Evolutionary conservation across 257 asterid genomes (phyloP), one percentile per base, ranked within the genome.

Genomic region (Prunella vulgaris): DNA sequence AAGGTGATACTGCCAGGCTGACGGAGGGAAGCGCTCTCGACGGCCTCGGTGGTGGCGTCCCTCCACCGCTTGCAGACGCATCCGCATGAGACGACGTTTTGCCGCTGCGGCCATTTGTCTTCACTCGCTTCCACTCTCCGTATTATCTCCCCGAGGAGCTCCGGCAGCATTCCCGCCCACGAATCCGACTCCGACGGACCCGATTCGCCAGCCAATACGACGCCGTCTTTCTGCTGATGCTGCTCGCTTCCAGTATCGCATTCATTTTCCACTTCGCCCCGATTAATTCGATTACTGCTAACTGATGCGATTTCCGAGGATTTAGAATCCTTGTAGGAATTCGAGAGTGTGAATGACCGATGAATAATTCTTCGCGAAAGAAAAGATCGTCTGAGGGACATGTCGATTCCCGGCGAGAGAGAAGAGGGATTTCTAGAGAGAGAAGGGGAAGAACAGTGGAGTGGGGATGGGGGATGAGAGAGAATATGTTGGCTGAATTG

Each of bases 1-100:
- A 90, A 88, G 9, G 97, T 93, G 54, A 93, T 90, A 69, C 68
- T 86, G 5, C 90, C 94, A 46, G 87, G 81, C 24, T 82, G 85
- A 58, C 64, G 64, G 37, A 76, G 57, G 30, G 87, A 69, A 35
- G 87, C 73, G 70, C 48, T 78, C 40, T 82, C 82, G 66, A 93
- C 97, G 28, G 84, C 85, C 30, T 90, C 96, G 22, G 75, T 76
- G 7, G 98, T 87, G 51, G 87, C 90, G 63, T 78, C 90, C 58
- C 98, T 87, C 98, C 98, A 93, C 49, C 84, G 85, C 85, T 84
- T 84, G 75, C 98, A 93, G 57, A 93, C 97, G 77, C 98, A 88
- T 60, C 92, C 98, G 68, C 87, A 88, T 0, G 85, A 87, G 79
- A 93, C 98, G 68, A 93, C 96, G 84, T 79, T 84, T 74, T 69